These are phyloP conservation scores for Fusarium sp. DNA, from an alignment of 2,329 filamentous ascomycete species.

Conservation along the genomic window DNA sequence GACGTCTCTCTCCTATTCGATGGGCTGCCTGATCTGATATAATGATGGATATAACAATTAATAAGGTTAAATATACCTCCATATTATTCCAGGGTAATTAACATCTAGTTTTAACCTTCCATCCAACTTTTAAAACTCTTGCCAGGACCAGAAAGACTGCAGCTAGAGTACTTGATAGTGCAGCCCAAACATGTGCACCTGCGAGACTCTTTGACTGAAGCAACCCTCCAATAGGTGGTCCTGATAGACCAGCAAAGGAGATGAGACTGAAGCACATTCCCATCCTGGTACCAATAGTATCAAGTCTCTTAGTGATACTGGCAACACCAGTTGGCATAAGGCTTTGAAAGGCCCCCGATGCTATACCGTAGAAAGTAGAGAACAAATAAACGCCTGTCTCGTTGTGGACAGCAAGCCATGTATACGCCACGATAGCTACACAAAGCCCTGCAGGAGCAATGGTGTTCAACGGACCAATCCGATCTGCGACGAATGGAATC, in stretches of 20 bases:
- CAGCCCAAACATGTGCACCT: constrained; percentile 52
- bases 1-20: too few relatives aligned
- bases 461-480: constrained; percentile 52
- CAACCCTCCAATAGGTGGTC: constrained; percentile 54
- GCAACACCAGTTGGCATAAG: constrained; percentile 54
- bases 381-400: constrained; percentile 52
- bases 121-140: constrained; percentile 34
- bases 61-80: too few relatives aligned
- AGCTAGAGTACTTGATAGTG: constrained; percentile 44
- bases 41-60: too few relatives aligned
- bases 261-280: constrained; percentile 56
- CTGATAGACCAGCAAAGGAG: constrained; percentile 53
- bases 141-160: constrained; percentile 33
- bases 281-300: constrained; percentile 54
- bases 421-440: constrained; percentile 49
- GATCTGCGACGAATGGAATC: constrained; percentile 52
- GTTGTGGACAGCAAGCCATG: constrained; percentile 53
- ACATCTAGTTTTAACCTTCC: constrained; percentile 34
- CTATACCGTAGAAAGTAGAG: constrained; percentile 47
- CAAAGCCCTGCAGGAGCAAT: constrained; percentile 46
- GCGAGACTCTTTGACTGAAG: constrained; percentile 40
- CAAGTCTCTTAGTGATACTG: constrained; percentile 53
- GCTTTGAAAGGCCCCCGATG: constrained; percentile 53
- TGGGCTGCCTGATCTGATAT: too few relatives aligned
- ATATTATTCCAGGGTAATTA: not conserved